Conservation (phyloP, 257 asterid species). For the Echites panduratus region DNA sequence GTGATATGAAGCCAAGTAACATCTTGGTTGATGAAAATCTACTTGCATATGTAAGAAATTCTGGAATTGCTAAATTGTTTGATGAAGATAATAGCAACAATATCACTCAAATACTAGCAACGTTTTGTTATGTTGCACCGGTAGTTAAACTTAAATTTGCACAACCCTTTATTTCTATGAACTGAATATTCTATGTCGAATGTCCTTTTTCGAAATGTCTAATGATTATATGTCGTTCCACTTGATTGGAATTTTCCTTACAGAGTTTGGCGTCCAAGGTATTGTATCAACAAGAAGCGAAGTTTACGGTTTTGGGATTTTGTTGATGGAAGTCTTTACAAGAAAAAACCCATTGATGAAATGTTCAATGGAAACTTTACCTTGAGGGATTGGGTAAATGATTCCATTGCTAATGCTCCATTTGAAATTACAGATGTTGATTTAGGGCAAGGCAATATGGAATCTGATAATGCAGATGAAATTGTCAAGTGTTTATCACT, state of each 20-base stretch:
- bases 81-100: background rate
- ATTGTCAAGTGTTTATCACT: background rate
- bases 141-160: too few relatives aligned
- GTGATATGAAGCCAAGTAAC: conserved; percentile 17
- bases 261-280: conserved; percentile 13
- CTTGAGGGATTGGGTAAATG: conserved; percentile 11
- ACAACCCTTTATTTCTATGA: conserved; percentile 7
- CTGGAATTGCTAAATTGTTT: conserved; percentile 14
- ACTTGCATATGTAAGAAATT: conserved; percentile 7
- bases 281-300: conserved; percentile 13
- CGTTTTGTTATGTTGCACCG: too few relatives aligned
- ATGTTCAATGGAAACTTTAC: too few relatives aligned
- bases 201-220: too few relatives aligned
- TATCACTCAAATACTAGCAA: conserved; percentile 3
- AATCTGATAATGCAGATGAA: background rate
- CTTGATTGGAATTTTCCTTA: background rate
- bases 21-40: conserved; percentile 9
- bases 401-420: background rate
- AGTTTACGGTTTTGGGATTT: too few relatives aligned
- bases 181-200: background rate
- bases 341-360: conserved; percentile 13
- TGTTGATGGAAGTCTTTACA: conserved; percentile 13
- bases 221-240: too few relatives aligned
- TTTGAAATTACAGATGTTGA: conserved; percentile 1
- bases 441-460: background rate